phyloP scores from a whole-genome alignment of 2,329 filamentous ascomycete genomes.

The Aspergillus melleus region DNA sequence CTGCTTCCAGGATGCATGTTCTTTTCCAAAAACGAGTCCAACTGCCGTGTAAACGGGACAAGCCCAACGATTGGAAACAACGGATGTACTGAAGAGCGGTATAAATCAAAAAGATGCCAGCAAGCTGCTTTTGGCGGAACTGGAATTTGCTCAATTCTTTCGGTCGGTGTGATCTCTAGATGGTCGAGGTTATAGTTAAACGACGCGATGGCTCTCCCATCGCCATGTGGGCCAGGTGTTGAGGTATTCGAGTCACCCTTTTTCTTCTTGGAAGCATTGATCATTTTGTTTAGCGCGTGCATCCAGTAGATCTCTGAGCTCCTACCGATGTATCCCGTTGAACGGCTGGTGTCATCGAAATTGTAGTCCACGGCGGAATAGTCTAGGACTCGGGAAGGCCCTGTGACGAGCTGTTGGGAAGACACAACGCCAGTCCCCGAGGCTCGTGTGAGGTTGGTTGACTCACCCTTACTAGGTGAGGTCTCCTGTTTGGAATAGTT shows the following conservation, averaged over 20 bases:
- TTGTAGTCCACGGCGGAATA: constrained; percentile 47
- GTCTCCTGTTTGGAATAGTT: constrained; percentile 27
- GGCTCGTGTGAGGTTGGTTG: background rate
- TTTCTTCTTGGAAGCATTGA: constrained; percentile 15
- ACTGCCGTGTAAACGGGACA: constrained; percentile 43
- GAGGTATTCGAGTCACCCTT: background rate
- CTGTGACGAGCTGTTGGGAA: background rate
- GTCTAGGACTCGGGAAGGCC: constrained; percentile 30
- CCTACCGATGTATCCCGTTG: constrained; percentile 46
- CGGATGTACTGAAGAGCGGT: constrained; percentile 44
- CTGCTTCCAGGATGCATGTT: constrained; percentile 38
- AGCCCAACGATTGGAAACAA: constrained; percentile 47
- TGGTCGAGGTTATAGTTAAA: constrained; percentile 45
- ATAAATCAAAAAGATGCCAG: constrained; percentile 41
- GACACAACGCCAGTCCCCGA: background rate
- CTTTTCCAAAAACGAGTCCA: constrained; percentile 39
- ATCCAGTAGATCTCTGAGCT: constrained; percentile 49
- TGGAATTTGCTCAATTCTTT: constrained; percentile 36
- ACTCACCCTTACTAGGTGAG: constrained; percentile 17
- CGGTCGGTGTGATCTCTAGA: constrained; percentile 35
- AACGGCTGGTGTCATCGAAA: constrained; percentile 36
- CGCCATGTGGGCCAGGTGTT: background rate
- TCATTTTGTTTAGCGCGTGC: constrained; percentile 38
- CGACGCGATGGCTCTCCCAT: constrained; percentile 27
- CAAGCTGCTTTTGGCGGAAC: constrained; percentile 41